Evolutionary conservation across 2,329 filamentous ascomycete species (phyloP).

Genomic region (Ceratocystis alfenasii): DNA sequence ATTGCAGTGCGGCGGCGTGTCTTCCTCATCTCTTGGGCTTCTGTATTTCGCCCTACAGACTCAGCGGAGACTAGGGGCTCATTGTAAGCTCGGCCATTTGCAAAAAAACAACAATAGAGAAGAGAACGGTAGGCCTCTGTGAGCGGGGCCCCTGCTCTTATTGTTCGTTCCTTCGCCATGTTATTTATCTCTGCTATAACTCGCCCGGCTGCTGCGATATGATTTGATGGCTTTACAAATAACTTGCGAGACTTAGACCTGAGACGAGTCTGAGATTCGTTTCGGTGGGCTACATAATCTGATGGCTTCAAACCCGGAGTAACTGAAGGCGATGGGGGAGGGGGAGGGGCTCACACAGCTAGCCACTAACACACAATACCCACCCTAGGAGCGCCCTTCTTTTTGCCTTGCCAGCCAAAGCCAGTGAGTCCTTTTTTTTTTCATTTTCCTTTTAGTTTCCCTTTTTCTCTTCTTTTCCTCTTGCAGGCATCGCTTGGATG

Average conservation of each 20-base stretch:
- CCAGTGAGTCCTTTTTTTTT: too few relatives aligned
- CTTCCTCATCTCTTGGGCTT: neutral
- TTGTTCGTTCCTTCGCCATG: neutral
- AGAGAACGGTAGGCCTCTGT: neutral
- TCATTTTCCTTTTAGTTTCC: too few relatives aligned
- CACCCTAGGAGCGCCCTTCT: too few relatives aligned
- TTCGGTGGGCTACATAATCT: neutral
- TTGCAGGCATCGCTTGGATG: neutral
- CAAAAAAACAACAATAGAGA: neutral
- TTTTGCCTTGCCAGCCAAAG: too few relatives aligned
- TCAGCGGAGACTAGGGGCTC: neutral
- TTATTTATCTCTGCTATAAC: neutral
- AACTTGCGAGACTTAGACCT: neutral
- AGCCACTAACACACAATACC: neutral
- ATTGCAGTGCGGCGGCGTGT: neutral
- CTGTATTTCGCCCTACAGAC: neutral
- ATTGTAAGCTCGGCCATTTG: neutral
- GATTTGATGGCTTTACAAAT: neutral
- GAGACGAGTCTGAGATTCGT: constrained; percentile 7
- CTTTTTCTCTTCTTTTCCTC: neutral
- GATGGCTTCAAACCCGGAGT: neutral
- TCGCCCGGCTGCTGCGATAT: neutral
- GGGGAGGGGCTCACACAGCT: neutral
- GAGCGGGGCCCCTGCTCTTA: neutral
- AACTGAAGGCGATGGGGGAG: neutral